Evolutionary conservation across 371 early-diverging fungal genomes (phyloP).

Genomic region (Entomophthora muscae): DNA sequence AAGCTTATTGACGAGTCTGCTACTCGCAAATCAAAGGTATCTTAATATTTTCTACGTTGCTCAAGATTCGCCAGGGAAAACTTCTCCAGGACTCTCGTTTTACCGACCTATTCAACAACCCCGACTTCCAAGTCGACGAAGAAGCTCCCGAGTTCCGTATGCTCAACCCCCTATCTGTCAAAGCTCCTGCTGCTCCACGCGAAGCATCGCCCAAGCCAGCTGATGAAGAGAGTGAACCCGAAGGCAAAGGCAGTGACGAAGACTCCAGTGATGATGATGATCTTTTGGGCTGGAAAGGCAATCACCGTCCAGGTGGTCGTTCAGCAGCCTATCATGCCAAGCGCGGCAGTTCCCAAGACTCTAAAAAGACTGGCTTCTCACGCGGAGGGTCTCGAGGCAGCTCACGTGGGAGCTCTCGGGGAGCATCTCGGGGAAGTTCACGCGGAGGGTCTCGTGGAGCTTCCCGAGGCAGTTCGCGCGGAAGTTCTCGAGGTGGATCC

Average conservation of each 20-base stretch:
- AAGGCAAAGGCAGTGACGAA: constrained; percentile 10
- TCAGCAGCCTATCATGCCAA: background rate
- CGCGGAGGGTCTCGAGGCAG: background rate
- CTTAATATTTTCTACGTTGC: no score
- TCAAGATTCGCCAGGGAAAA: constrained; percentile 14
- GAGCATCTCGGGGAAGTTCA: background rate
- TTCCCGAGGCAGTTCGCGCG: background rate
- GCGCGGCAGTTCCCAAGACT: background rate
- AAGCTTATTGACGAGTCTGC: constrained; percentile 2
- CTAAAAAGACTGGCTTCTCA: background rate
- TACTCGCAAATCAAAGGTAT: background rate
- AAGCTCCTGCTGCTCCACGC: background rate
- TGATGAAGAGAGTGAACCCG: constrained; percentile 12
- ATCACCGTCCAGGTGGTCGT: background rate
- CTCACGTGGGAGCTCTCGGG: background rate
- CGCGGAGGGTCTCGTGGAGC: background rate
- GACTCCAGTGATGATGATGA: constrained; percentile 1
- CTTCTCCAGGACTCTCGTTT: constrained; percentile 73
- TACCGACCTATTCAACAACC: constrained; percentile 71
- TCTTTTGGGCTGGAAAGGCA: background rate
- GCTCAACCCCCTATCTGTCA: constrained; percentile 40
- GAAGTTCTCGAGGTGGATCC: background rate
- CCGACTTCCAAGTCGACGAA: constrained; percentile 86
- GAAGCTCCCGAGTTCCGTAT: constrained; percentile 65
- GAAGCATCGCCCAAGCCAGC: constrained; percentile 1